These are phyloP conservation scores for Atalantia buxifolia DNA, from an alignment of 345 rosid genomes.

Conservation along the genomic window DNA sequence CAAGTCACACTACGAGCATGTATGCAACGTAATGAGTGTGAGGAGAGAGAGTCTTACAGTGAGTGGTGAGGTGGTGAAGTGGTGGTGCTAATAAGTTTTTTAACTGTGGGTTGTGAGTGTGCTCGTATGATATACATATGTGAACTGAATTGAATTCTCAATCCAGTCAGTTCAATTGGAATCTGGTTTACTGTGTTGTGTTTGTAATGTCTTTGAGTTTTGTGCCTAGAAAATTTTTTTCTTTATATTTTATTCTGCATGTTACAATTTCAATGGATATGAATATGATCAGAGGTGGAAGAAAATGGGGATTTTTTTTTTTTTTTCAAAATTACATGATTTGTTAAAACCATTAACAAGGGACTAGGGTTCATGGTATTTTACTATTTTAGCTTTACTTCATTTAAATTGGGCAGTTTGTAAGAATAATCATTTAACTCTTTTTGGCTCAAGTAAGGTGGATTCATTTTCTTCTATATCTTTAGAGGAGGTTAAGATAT, in stretches of 20 bases:
- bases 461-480: not conserved
- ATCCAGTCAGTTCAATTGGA: slow-evolving; percentile 1
- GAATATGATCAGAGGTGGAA: not conserved
- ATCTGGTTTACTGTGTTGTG: slow-evolving; percentile 11
- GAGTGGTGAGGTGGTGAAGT: too few species aligned
- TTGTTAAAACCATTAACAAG: not conserved
- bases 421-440: not conserved
- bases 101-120: not conserved
- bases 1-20: not conserved
- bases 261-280: not conserved
- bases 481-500: not conserved
- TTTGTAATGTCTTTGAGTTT: not conserved
- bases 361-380: not conserved
- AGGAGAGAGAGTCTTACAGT: not conserved
- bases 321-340: too few species aligned
- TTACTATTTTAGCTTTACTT: not conserved
- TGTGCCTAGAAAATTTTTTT: not conserved
- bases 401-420: not conserved
- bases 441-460: too few species aligned
- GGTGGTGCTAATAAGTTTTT: too few species aligned
- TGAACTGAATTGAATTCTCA: not conserved
- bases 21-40: not conserved
- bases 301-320: too few species aligned
- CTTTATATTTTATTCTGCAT: not conserved
- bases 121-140: not conserved